A percentile compares a stretch with the other conserved stretches of the same genome.
Conservation (phyloP, 805 yeast species). For the Candida krabiensis region DNA sequence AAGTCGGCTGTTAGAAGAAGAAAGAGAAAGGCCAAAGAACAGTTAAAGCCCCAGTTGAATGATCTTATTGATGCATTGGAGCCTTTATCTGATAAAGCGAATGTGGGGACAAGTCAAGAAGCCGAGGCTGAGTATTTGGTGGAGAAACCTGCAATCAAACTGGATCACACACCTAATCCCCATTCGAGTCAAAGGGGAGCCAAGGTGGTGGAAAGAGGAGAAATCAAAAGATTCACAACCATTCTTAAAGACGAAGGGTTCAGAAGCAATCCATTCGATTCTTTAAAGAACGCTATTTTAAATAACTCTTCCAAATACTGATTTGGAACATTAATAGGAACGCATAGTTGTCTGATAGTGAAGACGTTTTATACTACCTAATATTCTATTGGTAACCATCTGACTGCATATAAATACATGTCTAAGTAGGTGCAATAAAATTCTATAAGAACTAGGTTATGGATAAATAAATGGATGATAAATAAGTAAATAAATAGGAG, state of each 20-base stretch:
- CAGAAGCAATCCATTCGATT: conserved; percentile 60
- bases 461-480: not conserved
- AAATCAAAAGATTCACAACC: conserved; percentile 55
- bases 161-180: conserved; percentile 37
- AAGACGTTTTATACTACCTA: too few relatives aligned
- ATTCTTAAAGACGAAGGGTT: conserved; percentile 57
- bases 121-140: conserved; percentile 26
- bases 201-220: conserved; percentile 54
- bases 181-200: conserved; percentile 40
- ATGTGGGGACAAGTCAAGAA: conserved; percentile 12
- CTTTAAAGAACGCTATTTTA: conserved; percentile 60
- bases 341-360: too few relatives aligned
- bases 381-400: too few relatives aligned
- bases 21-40: conserved; percentile 60
- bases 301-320: conserved; percentile 22
- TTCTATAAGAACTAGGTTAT: too few relatives aligned
- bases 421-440: too few relatives aligned
- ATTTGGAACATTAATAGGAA: too few relatives aligned
- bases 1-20: conserved; percentile 66
- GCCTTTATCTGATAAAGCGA: conserved; percentile 12
- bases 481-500: conserved; percentile 2
- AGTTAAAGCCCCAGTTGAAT: conserved; percentile 64
- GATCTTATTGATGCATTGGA: conserved; percentile 56
- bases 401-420: too few relatives aligned
- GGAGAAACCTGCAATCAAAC: conserved; percentile 35